Conservation (phyloP, 1,284 basidiomycete species). For the Pascua guehoae region DNA sequence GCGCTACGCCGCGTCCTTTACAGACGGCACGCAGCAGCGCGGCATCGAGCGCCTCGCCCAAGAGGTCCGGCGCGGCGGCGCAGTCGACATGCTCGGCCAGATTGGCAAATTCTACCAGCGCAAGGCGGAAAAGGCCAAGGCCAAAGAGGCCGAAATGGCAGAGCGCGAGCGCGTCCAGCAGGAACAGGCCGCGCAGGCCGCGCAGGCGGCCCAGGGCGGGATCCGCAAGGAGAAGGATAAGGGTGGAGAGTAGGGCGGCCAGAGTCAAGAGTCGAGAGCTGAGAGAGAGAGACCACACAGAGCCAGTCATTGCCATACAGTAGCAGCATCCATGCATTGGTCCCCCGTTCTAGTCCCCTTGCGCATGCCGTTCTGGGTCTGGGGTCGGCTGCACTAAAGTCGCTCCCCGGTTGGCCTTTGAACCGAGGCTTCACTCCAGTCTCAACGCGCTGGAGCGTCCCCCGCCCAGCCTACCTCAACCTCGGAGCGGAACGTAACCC, state of each 20-base stretch:
- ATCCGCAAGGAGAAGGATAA: conserved; percentile 19
- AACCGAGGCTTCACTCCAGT: no score
- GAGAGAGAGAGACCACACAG: no score
- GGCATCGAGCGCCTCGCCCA: conserved; percentile 6
- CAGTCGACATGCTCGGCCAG: conserved; percentile 25
- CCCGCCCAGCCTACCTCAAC: no score
- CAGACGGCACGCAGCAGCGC: conserved; percentile 32
- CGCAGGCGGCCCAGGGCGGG: conserved; percentile 6
- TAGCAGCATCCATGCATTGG: no score
- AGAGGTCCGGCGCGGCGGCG: conserved; percentile 24
- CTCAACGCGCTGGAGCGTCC: no score
- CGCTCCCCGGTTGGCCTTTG: no score
- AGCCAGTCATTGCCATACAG: no score
- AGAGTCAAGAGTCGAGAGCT: no score
- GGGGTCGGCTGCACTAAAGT: no score
- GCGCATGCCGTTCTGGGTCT: no score
- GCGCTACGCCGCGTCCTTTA: conserved; percentile 26
- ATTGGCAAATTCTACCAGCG: conserved; percentile 7
- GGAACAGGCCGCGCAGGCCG: conserved; percentile 15
- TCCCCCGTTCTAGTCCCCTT: no score
- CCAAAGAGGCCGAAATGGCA: background rate
- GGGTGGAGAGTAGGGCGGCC: conserved; percentile 9
- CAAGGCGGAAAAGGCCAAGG: conserved; percentile 1
- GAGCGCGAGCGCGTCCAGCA: conserved; percentile 2
- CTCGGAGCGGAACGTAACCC: no score